Conservation (phyloP, 75 land plant genomes). For the Sequoia sempervirens region DNA sequence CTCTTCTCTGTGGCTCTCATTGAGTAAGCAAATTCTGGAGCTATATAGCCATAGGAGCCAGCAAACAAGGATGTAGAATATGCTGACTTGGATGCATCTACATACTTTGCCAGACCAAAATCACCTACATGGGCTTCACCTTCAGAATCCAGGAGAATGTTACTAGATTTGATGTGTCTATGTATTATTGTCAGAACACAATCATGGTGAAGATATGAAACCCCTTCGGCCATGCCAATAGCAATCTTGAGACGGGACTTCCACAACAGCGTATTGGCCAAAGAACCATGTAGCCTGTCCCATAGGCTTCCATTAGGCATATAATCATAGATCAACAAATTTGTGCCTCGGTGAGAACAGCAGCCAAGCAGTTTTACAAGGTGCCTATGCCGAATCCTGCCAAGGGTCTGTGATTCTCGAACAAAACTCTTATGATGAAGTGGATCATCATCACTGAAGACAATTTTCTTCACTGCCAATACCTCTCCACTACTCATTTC, state of each 20-base stretch:
- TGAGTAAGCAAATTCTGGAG: constrained; percentile 93
- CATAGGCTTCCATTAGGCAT: constrained; percentile 87
- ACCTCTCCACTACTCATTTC: constrained; percentile 50
- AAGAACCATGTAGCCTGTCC: constrained; percentile 67
- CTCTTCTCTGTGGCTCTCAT: constrained; percentile 80
- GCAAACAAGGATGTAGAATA: constrained; percentile 64
- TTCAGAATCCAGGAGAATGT: constrained; percentile 61
- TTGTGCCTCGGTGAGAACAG: constrained; percentile 39
- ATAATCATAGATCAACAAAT: constrained; percentile 75
- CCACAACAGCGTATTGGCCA: constrained; percentile 47
- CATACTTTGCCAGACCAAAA: constrained; percentile 72
- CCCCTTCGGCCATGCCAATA: constrained; percentile 68
- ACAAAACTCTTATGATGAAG: constrained; percentile 58
- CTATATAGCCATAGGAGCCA: constrained; percentile 94
- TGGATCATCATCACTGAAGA: constrained; percentile 35
- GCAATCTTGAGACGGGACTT: constrained; percentile 62
- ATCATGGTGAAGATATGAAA: constrained; percentile 82
- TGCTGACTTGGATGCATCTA: constrained; percentile 24
- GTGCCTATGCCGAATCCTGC: constrained; percentile 80
- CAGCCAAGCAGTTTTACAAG: constrained; percentile 76
- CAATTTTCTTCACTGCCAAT: constrained; percentile 77
- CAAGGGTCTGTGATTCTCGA: constrained; percentile 74
- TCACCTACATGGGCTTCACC: constrained; percentile 85
- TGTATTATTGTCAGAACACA: constrained; percentile 72
- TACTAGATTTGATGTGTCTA: constrained; percentile 84